Base-by-base conservation (phyloP, 2,329 filamentous ascomycete species). In the Aureobasidium lini region DNA sequence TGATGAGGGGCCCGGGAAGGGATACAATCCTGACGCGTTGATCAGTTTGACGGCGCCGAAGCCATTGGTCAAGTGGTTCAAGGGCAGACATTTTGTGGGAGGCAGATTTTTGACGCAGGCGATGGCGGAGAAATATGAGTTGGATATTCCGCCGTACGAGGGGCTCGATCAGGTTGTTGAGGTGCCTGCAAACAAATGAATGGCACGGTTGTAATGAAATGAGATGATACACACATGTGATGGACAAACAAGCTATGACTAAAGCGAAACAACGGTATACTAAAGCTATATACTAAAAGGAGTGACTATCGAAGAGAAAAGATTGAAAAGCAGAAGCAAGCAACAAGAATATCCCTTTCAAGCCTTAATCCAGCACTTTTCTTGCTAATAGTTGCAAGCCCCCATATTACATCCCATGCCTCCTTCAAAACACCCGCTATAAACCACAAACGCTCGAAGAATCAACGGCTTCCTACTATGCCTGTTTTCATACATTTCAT, bases 11-110 rank as follows among this genome's bases (percentile, higher is more conserved):
- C 81, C 89, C 0, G 93, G 91, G 0, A 87, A 86, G 67, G 84
- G 80, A 4, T 97, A 95, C 69, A 85, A 89, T 76, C 94, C 94
- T 64, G 78, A 81, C 36, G 85, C 86, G 18, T 77, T 99, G 60
- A 85, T 99, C 65, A 95, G 90, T 70, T 77, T 99, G 69, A 96
- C 93, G 49, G 94, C 94, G 9, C 91, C 94, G 3, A 99, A 99
- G 75, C 93, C 93, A 6, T 77, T 96, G 62, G 88, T 90, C 6
- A 88, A 86, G 72, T 84, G 85, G 71, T 99, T 96, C 72, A 84
- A 79, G 63, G 94, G 93, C 1, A 83, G 89, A 48, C 94, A 99
- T 77, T 99, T 97, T 69, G 74, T 99, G 59, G 94, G 94, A 7
- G 94, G 94, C 65, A 88, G 89, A 61, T 99, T 99, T 69, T 81